Evolutionary conservation across 768 basidiomycete genomes (phyloP).

Genomic region (Boletus edulis): DNA sequence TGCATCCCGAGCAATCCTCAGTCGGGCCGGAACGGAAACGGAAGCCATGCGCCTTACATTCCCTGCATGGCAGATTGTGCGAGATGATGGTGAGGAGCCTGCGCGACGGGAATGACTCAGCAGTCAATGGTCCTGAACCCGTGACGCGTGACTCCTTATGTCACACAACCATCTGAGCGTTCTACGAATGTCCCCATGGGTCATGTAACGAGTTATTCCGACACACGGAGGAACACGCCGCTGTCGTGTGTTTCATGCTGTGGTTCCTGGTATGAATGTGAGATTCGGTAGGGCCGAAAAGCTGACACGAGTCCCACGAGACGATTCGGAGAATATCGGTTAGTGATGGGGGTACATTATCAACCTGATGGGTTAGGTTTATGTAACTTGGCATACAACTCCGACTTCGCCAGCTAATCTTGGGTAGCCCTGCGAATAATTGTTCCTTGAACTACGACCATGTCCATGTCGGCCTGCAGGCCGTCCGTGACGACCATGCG

Average conservation of each 20-base stretch:
- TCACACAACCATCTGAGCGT: no score
- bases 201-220: constrained; percentile 2
- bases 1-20: no score
- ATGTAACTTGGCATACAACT: constrained; percentile 23
- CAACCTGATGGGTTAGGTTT: constrained; percentile 14
- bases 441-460: constrained; percentile 25
- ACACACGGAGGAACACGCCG: background rate
- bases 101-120: no score
- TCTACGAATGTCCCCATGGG: no score
- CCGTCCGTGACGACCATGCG: constrained; percentile 23
- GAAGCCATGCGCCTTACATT: no score
- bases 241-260: background rate
- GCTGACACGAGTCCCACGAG: constrained; percentile 10
- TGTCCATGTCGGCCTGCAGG: constrained; percentile 32
- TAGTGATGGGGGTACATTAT: constrained; percentile 6
- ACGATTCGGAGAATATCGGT: constrained; percentile 15
- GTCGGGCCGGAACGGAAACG: no score
- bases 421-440: constrained; percentile 14
- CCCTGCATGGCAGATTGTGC: no score
- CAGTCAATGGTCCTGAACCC: no score
- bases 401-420: constrained; percentile 5
- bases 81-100: no score
- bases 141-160: no score
- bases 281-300: constrained; percentile 15
- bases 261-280: background rate